A percentile compares a stretch with the other conserved stretches of the same genome.
Conservation (phyloP, 495 filamentous ascomycete genomes). For the Aspergillus funiculosus region DNA sequence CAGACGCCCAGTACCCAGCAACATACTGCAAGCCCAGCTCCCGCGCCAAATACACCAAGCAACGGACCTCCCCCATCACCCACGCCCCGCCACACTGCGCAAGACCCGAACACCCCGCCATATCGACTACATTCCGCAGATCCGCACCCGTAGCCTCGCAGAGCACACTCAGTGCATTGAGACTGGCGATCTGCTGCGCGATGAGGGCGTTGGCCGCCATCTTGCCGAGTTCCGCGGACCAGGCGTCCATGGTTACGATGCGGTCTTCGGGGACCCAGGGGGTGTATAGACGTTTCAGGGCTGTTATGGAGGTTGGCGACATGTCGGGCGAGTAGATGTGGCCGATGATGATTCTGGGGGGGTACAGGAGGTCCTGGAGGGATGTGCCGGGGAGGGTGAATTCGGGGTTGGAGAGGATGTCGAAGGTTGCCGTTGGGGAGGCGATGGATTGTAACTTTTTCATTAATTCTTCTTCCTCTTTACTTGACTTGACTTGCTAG, state of each 20-base stretch:
- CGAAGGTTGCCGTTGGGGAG: constrained; percentile 52
- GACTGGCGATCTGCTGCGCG: constrained; percentile 70
- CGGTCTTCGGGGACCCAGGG: constrained; percentile 58
- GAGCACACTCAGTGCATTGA: constrained; percentile 65
- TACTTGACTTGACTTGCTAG: too few relatives aligned
- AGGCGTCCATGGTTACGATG: constrained; percentile 68
- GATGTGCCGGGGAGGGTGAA: constrained; percentile 74
- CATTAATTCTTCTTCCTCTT: too few relatives aligned
- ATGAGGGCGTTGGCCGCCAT: constrained; percentile 70
- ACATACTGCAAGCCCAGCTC: constrained; percentile 61
- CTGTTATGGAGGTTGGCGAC: constrained; percentile 46
- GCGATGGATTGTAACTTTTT: constrained; percentile 3
- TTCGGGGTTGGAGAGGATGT: constrained; percentile 74
- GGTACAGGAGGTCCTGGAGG: constrained; percentile 57
- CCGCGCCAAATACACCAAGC: constrained; percentile 63
- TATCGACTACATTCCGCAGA: constrained; percentile 57
- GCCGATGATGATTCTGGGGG: constrained; percentile 71
- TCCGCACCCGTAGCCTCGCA: constrained; percentile 70
- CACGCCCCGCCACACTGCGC: constrained; percentile 57
- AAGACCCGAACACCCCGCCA: constrained; percentile 59
- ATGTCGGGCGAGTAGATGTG: constrained; percentile 23
- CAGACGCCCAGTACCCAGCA: constrained; percentile 63
- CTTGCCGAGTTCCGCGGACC: constrained; percentile 71
- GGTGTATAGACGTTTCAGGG: constrained; percentile 57
- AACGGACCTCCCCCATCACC: constrained; percentile 70